Evolutionary conservation across 805 yeast genomes (phyloP).

Genomic region (Saccharomycopsis sp.): DNA sequence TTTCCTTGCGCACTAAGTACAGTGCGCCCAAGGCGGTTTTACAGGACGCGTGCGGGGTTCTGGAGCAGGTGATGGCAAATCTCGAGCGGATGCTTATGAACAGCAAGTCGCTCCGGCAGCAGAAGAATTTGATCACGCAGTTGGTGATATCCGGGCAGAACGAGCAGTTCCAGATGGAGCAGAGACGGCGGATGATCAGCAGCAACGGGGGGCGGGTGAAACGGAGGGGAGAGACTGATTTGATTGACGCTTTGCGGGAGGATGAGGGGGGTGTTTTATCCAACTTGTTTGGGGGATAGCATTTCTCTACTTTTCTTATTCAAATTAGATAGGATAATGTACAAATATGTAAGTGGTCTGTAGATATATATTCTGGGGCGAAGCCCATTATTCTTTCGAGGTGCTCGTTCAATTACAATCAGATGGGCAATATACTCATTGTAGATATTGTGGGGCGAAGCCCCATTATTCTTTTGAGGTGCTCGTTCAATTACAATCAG

Average conservation of each 20-base stretch:
- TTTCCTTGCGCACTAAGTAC: slow-evolving; percentile 62
- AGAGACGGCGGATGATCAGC: slow-evolving; percentile 15
- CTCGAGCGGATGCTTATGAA: slow-evolving; percentile 16
- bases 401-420: too few relatives aligned
- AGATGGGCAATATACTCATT: too few relatives aligned
- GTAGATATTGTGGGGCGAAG: too few relatives aligned
- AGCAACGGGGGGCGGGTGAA: slow-evolving; percentile 9
- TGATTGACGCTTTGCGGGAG: slow-evolving; percentile 13
- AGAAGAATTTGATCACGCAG: slow-evolving; percentile 16
- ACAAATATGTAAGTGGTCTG: too few relatives aligned
- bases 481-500: too few relatives aligned
- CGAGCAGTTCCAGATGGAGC: slow-evolving; percentile 18
- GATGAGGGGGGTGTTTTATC: slow-evolving; percentile 12
- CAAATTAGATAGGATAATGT: too few relatives aligned
- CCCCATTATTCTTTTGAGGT: too few relatives aligned
- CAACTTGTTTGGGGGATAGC: slow-evolving; percentile 14
- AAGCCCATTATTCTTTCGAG: too few relatives aligned
- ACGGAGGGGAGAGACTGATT: slow-evolving; percentile 14
- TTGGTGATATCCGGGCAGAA: slow-evolving; percentile 15
- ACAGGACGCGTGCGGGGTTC: slow-evolving; percentile 7
- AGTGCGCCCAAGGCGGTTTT: slow-evolving; percentile 11
- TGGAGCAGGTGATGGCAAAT: slow-evolving; percentile 13
- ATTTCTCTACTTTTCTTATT: neutral
- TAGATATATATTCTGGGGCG: too few relatives aligned
- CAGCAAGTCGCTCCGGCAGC: slow-evolving; percentile 15